A percentile compares a stretch with the other conserved stretches of the same genome.
These are phyloP conservation scores for Lophium mytilinum DNA, from an alignment of 495 filamentous ascomycete species.

Conservation along the genomic window DNA sequence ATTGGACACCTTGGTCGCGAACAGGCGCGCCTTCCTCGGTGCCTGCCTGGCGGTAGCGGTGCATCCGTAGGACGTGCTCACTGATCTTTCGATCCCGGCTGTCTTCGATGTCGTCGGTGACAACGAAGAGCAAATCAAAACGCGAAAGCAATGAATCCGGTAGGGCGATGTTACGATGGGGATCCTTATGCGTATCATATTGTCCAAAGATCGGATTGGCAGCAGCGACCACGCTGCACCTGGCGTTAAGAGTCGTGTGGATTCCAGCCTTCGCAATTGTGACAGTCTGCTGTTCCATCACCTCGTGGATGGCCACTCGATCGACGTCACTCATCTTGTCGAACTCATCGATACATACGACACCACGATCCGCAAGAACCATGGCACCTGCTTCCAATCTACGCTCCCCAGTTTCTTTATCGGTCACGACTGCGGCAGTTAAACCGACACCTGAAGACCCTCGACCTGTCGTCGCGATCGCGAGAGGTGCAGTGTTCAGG, in stretches of 20 bases:
- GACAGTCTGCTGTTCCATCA: slow-evolving; percentile 99
- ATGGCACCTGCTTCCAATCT: slow-evolving; percentile 95
- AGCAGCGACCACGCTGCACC: slow-evolving; percentile 93
- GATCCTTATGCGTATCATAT: slow-evolving; percentile 97
- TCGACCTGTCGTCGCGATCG: slow-evolving; percentile 94
- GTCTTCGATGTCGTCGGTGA: slow-evolving; percentile 97
- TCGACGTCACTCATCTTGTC: slow-evolving; percentile 99
- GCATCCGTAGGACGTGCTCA: slow-evolving; percentile 96
- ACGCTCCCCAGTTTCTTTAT: slow-evolving; percentile 96
- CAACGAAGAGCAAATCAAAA: slow-evolving; percentile 98
- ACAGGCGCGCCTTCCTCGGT: slow-evolving; percentile 94
- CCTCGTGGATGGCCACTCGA: slow-evolving; percentile 98
- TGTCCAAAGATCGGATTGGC: slow-evolving; percentile 98
- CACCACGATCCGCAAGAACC: slow-evolving; percentile 93
- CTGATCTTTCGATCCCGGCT: slow-evolving; percentile 82
- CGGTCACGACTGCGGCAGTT: slow-evolving; percentile 89
- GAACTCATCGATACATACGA: slow-evolving; percentile 99
- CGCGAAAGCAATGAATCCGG: slow-evolving; percentile 94
- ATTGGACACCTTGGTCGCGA: slow-evolving; percentile 76
- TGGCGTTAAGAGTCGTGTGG: slow-evolving; percentile 93
- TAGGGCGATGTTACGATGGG: slow-evolving; percentile 95
- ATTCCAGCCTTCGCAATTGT: slow-evolving; percentile 99
- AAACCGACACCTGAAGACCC: slow-evolving; percentile 98
- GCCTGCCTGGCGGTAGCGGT: slow-evolving; percentile 88
- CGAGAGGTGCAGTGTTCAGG: slow-evolving; percentile 91